Percentiles rank a stretch among this genome's conserved stretches.
These are phyloP conservation scores for Lentinula lateritia DNA, from an alignment of 768 basidiomycete species.

Conservation along the genomic window DNA sequence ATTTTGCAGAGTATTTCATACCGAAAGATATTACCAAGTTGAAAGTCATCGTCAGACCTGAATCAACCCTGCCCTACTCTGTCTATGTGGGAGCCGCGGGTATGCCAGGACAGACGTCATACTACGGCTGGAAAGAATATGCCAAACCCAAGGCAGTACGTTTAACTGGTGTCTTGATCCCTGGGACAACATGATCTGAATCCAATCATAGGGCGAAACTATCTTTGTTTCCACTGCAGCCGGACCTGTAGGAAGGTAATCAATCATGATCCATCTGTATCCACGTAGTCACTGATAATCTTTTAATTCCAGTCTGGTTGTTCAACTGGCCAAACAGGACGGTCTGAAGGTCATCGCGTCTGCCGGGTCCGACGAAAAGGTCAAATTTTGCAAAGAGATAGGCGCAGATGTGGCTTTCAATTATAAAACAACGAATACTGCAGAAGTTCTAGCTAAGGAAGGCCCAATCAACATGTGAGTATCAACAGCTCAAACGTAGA, in stretches of 20 bases:
- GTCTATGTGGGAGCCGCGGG: conserved; percentile 30
- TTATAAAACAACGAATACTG: conserved; percentile 57
- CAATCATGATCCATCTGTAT: neutral
- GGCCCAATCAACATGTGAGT: conserved; percentile 44
- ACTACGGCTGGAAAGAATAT: conserved; percentile 9
- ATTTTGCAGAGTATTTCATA: conserved; percentile 11
- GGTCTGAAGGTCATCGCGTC: conserved; percentile 65
- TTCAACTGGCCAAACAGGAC: conserved; percentile 45
- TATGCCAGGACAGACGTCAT: conserved; percentile 15
- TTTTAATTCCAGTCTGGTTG: conserved; percentile 19
- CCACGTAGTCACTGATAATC: neutral
- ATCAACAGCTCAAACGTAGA: too few relatives aligned
- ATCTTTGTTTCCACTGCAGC: conserved; percentile 43
- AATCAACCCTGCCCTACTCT: conserved; percentile 29
- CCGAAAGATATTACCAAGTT: conserved; percentile 7
- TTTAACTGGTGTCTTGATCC: neutral
- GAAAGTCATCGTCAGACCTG: conserved; percentile 21
- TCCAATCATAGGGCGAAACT: conserved; percentile 34
- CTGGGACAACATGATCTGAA: neutral
- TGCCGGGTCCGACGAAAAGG: conserved; percentile 69
- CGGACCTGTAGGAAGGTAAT: conserved; percentile 44
- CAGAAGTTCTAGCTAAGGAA: conserved; percentile 47
- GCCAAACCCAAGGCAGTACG: conserved; percentile 13
- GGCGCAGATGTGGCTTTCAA: conserved; percentile 71
- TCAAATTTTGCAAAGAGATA: conserved; percentile 49